Evolutionary conservation across 352 stramenopile species (phyloP).

Genomic region (Pythium aristosporum): DNA sequence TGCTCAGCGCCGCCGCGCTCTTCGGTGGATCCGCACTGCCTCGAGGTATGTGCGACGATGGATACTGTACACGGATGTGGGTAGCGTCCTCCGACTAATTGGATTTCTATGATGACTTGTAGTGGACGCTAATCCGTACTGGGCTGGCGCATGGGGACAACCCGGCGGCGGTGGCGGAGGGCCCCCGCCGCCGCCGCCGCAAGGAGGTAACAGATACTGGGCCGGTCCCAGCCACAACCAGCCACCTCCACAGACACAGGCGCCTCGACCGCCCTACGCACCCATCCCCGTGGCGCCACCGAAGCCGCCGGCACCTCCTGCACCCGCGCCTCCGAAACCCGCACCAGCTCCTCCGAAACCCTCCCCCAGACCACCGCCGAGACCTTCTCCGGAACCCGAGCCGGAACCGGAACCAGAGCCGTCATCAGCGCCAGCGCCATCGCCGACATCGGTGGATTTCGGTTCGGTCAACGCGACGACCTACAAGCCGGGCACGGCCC

Average conservation of each 20-base stretch:
- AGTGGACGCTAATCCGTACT: slow-evolving; percentile 14
- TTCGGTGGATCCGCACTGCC: background rate
- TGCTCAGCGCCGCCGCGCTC: slow-evolving; percentile 1
- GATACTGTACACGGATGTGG: background rate
- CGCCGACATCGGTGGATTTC: slow-evolving; percentile 6
- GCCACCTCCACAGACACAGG: background rate
- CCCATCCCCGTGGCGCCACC: slow-evolving; percentile 1
- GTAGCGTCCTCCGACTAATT: background rate
- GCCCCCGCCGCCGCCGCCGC: background rate
- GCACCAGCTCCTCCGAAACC: background rate
- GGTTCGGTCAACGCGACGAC: slow-evolving; percentile 1
- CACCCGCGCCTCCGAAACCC: background rate
- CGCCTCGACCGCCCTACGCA: background rate
- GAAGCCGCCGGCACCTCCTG: background rate
- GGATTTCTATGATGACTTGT: background rate
- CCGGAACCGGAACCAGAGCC: background rate
- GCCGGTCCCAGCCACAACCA: background rate
- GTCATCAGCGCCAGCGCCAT: background rate
- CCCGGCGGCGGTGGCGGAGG: background rate
- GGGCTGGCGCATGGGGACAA: slow-evolving; percentile 9
- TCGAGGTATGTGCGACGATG: background rate
- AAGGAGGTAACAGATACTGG: background rate
- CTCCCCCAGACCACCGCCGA: background rate
- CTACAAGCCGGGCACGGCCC: slow-evolving; percentile 15
- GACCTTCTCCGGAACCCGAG: background rate